A percentile compares a stretch with the other conserved stretches of the same genome.
These are phyloP conservation scores for Yarrowia alimentaria DNA, from an alignment of 805 yeast species.

Conservation along the genomic window DNA sequence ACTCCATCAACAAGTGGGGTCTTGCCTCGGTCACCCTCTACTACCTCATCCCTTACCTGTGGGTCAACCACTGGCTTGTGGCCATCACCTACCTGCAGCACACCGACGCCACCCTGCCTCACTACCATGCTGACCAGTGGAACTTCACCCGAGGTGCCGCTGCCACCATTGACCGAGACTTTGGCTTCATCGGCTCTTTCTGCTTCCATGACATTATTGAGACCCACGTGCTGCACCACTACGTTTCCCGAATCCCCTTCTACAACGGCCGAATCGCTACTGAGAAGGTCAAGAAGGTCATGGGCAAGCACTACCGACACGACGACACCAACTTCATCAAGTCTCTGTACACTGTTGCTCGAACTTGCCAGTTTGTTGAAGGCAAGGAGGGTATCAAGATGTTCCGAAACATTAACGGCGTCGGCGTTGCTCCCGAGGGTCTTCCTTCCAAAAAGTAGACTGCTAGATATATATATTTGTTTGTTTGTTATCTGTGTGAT, in stretches of 20 bases:
- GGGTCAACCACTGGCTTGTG: slow-evolving; percentile 88
- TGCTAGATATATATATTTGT: slow-evolving; percentile 23
- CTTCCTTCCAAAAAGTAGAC: slow-evolving; percentile 27
- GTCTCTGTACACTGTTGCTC: slow-evolving; percentile 55
- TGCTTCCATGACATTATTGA: slow-evolving; percentile 87
- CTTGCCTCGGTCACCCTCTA: slow-evolving; percentile 59
- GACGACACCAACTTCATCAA: slow-evolving; percentile 70
- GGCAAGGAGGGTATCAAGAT: slow-evolving; percentile 65
- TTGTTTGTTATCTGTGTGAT: slow-evolving; percentile 8
- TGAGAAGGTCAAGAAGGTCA: slow-evolving; percentile 73
- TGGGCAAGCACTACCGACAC: slow-evolving; percentile 76
- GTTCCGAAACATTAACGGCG: slow-evolving; percentile 69
- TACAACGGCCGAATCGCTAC: slow-evolving; percentile 74
- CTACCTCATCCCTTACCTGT: slow-evolving; percentile 74
- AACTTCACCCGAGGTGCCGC: slow-evolving; percentile 82
- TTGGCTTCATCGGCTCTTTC: slow-evolving; percentile 74
- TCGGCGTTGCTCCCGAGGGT: slow-evolving; percentile 44
- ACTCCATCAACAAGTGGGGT: slow-evolving; percentile 63
- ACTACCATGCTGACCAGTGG: slow-evolving; percentile 74
- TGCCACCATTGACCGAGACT: slow-evolving; percentile 80
- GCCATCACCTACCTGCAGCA: slow-evolving; percentile 84
- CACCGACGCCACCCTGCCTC: slow-evolving; percentile 76
- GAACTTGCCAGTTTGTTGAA: slow-evolving; percentile 70
- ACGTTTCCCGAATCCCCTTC: slow-evolving; percentile 79
- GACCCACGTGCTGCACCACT: slow-evolving; percentile 87